Conservation (phyloP, 345 rosid genomes). For the Gossypium herbaceum region DNA sequence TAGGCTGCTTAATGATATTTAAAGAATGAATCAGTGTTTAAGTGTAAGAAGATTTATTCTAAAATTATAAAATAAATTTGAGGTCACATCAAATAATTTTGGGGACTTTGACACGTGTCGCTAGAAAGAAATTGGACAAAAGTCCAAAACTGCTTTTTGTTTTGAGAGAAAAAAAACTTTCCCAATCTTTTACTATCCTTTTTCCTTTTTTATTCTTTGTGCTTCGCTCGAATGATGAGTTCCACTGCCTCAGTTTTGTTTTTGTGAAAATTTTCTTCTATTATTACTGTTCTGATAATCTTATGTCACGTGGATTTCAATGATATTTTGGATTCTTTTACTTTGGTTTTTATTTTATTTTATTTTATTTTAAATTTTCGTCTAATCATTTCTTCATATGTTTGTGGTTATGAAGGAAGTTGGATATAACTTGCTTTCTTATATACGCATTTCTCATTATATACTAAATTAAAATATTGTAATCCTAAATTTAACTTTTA, state of each 20-base stretch:
- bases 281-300: no score
- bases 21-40: no score
- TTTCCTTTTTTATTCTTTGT: not conserved
- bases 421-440: not conserved
- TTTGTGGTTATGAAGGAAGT: not conserved
- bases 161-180: no score
- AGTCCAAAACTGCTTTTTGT: conserved; percentile 15
- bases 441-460: not conserved
- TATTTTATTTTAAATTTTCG: no score
- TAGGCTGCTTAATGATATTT: no score
- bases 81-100: no score
- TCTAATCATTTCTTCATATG: not conserved
- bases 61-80: no score
- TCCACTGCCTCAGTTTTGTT: not conserved
- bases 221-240: not conserved
- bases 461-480: not conserved
- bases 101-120: conserved; percentile 25
- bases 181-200: not conserved
- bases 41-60: no score
- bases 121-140: conserved; percentile 24
- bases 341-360: no score
- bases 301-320: not conserved
- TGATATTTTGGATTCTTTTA: not conserved
- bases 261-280: not conserved
- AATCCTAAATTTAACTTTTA: not conserved